phyloP scores from a whole-genome alignment of 2,329 filamentous ascomycete genomes.

The Epichloe festucae region DNA sequence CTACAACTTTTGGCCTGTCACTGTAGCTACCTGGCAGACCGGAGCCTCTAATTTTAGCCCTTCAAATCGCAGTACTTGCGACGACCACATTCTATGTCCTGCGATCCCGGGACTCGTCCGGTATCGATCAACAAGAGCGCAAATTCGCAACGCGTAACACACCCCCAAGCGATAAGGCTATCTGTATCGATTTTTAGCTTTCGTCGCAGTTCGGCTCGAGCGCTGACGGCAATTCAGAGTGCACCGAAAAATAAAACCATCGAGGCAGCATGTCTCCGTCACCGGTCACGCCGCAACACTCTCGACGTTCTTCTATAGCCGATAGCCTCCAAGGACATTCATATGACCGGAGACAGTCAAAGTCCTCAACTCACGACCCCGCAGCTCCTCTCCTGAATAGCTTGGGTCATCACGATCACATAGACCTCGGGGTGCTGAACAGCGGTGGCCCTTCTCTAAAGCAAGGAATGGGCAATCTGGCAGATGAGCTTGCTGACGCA shows the following conservation, averaged over 20 bases:
- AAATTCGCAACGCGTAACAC: not conserved
- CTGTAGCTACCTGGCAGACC: not conserved
- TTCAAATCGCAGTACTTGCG: not conserved
- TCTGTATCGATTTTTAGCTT: not conserved
- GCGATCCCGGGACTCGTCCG: not conserved
- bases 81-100: not conserved
- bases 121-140: not conserved
- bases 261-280: constrained; percentile 4
- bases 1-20: too few relatives aligned
- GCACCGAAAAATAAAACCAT: not conserved
- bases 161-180: not conserved
- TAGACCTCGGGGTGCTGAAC: constrained; percentile 34
- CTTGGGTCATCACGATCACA: constrained; percentile 33
- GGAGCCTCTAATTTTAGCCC: not conserved
- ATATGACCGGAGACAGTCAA: constrained; percentile 34
- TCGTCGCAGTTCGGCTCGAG: not conserved
- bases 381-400: constrained; percentile 35
- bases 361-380: constrained; percentile 37
- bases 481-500: constrained; percentile 67
- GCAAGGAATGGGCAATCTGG: constrained; percentile 61
- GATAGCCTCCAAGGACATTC: constrained; percentile 36
- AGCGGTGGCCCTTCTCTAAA: constrained; percentile 27
- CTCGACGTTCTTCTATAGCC: constrained; percentile 42
- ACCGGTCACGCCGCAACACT: constrained; percentile 39
- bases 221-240: not conserved